Evolutionary conservation across 805 yeast genomes (phyloP), one percentile per base, ranked within the genome.

Genomic region (Candida multigemmis): DNA sequence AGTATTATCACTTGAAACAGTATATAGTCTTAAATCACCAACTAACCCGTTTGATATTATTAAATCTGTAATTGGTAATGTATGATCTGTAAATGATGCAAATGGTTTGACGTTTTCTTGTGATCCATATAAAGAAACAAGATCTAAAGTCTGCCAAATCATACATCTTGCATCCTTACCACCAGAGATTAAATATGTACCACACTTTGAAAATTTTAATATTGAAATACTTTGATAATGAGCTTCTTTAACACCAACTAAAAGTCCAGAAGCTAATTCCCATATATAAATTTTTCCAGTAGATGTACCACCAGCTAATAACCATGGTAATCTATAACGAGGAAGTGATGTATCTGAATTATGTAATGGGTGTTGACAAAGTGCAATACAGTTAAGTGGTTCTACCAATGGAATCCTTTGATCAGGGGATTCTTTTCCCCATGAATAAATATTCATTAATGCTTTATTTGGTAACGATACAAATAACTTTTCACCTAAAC

Each of bases 381-480:
- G 41, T 0, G 69, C 57, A 25, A 84, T 41, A 44, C 84, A 71
- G 9, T 69, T 54, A 21, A 87, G 52, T 28, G 72, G 74, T 50
- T 84, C 96, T 0, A 96, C 95, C 9, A 87, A 61, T 0, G 95
- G 91, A 21, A 87, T 64, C 41, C 78, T 65, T 56, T 86, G 91
- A 38, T 82, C 84, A 5, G 76, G 70, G 17, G 83, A 61, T 64
- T 74, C 81, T 37, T 77, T 74, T 12, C 83, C 79, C 60, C 76
- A 65, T 5, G 73, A 53, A 44, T 84, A 87, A 2, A 78, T 79
- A 35, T 80, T 77, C 16, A 87, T 56, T 33, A 85, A 51, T 0
- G 96, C 91, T 45, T 79, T 82, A 22, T 66, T 71, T n/a, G 62
- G 58, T 34, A 78, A 74, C 1, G 84, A 81, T 7, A 72, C 74